Conservation (phyloP, 202 grass and related monocot genomes). For the Saccharum hybrid region DNA sequence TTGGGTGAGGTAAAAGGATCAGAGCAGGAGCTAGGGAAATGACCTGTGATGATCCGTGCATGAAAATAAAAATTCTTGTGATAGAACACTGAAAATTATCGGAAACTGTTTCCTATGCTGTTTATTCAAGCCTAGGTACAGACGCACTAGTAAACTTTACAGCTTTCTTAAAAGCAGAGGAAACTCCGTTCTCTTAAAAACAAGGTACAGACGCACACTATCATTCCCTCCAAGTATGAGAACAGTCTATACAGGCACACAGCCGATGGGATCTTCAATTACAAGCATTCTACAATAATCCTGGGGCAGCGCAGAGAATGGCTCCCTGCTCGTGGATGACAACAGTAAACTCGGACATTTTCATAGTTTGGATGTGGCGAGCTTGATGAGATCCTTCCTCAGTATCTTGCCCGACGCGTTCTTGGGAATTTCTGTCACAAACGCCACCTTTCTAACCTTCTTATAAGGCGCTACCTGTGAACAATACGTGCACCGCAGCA, state of each 20-base stretch:
- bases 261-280: background rate
- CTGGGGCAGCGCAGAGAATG: background rate
- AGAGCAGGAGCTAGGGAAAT: background rate
- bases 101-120: constrained; percentile 2
- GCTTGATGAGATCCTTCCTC: constrained; percentile 94
- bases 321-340: background rate
- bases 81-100: background rate
- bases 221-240: background rate
- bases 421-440: constrained; percentile 77
- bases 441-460: constrained; percentile 83
- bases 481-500: background rate
- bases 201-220: background rate
- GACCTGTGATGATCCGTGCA: background rate
- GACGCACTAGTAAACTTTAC: background rate
- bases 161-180: too few species aligned
- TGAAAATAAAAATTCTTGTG: background rate
- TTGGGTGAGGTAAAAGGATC: background rate
- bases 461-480: constrained; percentile 90
- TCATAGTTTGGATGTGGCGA: constrained; percentile 82
- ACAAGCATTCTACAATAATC: background rate
- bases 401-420: constrained; percentile 94
- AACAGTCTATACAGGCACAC: background rate
- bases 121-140: constrained; percentile 16
- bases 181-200: too few species aligned
- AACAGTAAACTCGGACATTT: background rate